Conservation (phyloP, 83 land plant genomes). For the Picea mariana region DNA sequence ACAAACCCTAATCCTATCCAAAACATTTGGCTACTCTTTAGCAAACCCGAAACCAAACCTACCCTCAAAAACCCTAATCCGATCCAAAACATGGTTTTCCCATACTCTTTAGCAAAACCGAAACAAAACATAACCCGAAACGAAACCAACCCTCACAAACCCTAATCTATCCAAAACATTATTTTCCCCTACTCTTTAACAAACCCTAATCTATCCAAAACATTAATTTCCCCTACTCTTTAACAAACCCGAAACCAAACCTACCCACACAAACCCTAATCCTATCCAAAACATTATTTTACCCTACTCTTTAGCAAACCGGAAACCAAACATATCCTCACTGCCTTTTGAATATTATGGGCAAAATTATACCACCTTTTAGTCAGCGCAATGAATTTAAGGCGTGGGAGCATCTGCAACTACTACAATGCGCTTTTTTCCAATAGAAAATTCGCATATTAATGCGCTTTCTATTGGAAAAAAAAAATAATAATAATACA, state of each 20-base stretch:
- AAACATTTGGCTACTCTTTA: background rate
- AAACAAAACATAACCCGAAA: no score
- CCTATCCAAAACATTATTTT: background rate
- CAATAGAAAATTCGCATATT: no score
- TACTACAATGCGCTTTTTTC: background rate
- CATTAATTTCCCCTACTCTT: background rate
- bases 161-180: background rate
- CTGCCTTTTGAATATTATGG: background rate
- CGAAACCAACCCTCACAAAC: no score
- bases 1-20: background rate
- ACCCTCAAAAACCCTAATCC: background rate
- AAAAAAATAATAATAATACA: no score
- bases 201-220: background rate
- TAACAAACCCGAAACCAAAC: background rate
- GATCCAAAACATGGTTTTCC: no score
- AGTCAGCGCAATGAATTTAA: conserved; percentile 1
- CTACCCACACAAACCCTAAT: no score
- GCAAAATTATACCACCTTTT: background rate
- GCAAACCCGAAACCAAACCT: no score
- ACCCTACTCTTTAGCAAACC: background rate
- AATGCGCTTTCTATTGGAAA: no score
- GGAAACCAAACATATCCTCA: no score
- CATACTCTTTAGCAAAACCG: background rate
- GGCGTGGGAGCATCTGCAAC: background rate
- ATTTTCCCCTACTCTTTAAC: background rate